Base-by-base conservation (phyloP, 768 basidiomycete species). In the Lyophyllum atratum region DNA sequence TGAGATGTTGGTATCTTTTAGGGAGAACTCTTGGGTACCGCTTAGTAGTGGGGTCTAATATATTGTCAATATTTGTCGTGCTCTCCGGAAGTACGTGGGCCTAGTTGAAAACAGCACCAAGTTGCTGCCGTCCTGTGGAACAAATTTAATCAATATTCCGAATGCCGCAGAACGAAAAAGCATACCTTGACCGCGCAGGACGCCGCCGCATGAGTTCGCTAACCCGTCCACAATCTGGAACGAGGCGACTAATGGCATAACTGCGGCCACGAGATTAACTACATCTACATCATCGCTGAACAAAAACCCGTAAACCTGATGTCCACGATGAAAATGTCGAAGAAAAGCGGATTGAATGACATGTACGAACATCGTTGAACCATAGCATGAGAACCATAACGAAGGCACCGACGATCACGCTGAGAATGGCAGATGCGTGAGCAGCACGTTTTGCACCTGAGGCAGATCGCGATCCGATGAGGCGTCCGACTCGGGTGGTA, bases 141-240 rank as follows among this genome's bases (percentile, higher is more conserved):
- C 29, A 31, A 11, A 31, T 31, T 7, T 31, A 10, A 46, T 24
- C 31, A 28, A 12, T 47, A 37, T 24, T 31, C 21, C 19, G 11
- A 37, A 10, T 34, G 61, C 75, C 80, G 68, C 92, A 15, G n/a
- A n/a, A 43, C 11, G 43, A 31, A 55, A 15, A 7, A 33, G 19
- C 33, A 75, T 81, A 68, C 93, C 93, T 65, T 88, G 81, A 3
- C 92, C 90, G 43, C 95, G 85, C 49, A 97, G 78, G 55, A 95
- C 82, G 6, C 93, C 93, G 6, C 80, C 80, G 56, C 89, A 69
- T 72, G 87, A 63, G 57, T 80, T 85, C 26, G 81, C 76, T 10
- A 90, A 72, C 17, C 89, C 92, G 68, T 97, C 95, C 37, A 92
- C 87, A 2, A 62, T 52, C 40, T 61, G 89, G 69, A 86, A 89